These are phyloP conservation scores for Parathielavia hyrcaniae DNA, from an alignment of 495 filamentous ascomycete genomes.

Conservation along the genomic window DNA sequence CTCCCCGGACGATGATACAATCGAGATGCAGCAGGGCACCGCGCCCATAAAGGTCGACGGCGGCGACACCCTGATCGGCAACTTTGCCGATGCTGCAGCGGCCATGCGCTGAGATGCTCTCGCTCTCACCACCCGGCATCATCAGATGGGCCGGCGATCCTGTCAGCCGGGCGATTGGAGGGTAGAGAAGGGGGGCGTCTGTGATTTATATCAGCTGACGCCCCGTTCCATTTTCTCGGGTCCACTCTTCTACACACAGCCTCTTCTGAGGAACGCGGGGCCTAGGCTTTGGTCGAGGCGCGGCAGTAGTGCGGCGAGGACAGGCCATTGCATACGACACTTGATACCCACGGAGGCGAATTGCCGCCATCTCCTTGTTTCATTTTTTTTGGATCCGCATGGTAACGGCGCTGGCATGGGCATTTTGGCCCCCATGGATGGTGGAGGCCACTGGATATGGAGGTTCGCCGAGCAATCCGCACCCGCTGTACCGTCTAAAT, in stretches of 20 bases:
- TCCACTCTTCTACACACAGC: neutral
- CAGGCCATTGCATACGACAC: constrained; percentile 17
- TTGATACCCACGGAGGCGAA: constrained; percentile 29
- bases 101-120: constrained; percentile 34
- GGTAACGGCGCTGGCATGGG: constrained; percentile 3
- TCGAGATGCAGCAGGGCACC: constrained; percentile 38
- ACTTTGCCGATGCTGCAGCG: constrained; percentile 46
- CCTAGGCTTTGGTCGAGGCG: constrained; percentile 9
- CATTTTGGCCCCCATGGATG: constrained; percentile 9
- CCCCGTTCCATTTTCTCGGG: constrained; percentile 5
- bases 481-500: constrained; percentile 21
- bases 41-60: constrained; percentile 41
- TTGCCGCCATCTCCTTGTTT: constrained; percentile 16
- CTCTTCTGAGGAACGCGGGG: neutral
- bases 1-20: constrained; percentile 41
- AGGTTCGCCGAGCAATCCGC: constrained; percentile 17
- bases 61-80: constrained; percentile 42
- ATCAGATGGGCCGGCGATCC: constrained; percentile 1
- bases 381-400: constrained; percentile 13
- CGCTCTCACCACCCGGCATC: neutral
- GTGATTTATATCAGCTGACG: constrained; percentile 18
- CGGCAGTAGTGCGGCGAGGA: constrained; percentile 20
- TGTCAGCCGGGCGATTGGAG: neutral
- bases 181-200: neutral
- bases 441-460: constrained; percentile 20